phyloP scores from a whole-genome alignment of 1,284 basidiomycete species.

The Ceratobasidium sp. region DNA sequence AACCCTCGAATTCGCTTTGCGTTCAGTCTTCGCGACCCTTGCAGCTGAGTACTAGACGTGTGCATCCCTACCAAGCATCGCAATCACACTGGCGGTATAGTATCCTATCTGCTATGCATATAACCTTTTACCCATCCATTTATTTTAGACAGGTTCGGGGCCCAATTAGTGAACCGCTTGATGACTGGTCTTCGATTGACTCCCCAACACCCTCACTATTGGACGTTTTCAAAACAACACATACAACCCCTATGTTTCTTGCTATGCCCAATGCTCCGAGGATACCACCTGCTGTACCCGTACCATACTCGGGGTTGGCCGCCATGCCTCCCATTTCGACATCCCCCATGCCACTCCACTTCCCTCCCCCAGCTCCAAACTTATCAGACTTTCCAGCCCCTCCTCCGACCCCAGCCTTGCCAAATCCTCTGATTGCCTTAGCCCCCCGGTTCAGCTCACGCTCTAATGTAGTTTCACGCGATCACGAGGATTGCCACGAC shows the following conservation, averaged over 20 bases:
- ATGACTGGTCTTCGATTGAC: not conserved
- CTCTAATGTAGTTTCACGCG: not conserved
- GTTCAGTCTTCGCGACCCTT: not conserved
- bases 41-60: not conserved
- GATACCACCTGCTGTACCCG: not conserved
- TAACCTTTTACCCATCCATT: not conserved
- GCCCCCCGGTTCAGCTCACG: not conserved
- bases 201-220: not conserved
- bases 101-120: not conserved
- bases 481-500: not conserved
- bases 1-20: not conserved
- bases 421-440: not conserved
- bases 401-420: not conserved
- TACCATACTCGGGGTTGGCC: not conserved
- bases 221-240: not conserved
- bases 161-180: not conserved
- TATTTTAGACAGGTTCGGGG: not conserved
- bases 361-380: no score
- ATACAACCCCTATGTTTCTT: not conserved
- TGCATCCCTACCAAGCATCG: not conserved
- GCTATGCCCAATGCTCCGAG: not conserved
- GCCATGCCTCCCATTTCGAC: not conserved
- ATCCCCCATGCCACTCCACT: not conserved
- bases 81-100: not conserved
- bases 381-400: no score